These are phyloP conservation scores for Isoetes taiwanensis DNA, from an alignment of 75 land plant species.

Conservation along the genomic window DNA sequence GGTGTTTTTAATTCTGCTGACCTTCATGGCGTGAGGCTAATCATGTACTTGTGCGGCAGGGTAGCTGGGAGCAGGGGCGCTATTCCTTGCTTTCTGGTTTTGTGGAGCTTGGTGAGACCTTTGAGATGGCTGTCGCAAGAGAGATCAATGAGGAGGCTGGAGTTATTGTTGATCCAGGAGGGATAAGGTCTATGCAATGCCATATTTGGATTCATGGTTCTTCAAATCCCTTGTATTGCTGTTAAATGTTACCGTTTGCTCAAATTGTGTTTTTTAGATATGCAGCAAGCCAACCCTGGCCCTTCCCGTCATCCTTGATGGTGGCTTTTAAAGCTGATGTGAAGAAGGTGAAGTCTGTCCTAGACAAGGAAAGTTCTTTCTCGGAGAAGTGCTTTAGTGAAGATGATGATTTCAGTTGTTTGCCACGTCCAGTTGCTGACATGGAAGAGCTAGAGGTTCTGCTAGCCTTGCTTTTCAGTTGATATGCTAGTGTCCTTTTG, in stretches of 20 bases:
- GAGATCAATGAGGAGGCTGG: conserved; percentile 40
- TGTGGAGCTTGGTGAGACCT: conserved; percentile 43
- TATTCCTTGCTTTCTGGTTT: conserved; percentile 38
- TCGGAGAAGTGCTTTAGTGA: not conserved
- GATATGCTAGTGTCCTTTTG: not conserved
- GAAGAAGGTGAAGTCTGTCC: not conserved
- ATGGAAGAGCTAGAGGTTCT: conserved; percentile 31
- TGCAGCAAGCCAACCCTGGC: conserved; percentile 36
- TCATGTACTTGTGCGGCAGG: conserved; percentile 15
- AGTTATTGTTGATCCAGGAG: conserved; percentile 14
- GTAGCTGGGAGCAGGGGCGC: conserved; percentile 34
- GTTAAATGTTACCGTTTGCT: not conserved
- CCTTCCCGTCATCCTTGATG: conserved; percentile 40
- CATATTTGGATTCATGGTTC: not conserved
- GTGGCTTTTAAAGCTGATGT: conserved; percentile 27
- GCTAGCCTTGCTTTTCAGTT: not conserved
- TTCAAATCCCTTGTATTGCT: not conserved
- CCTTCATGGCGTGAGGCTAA: not conserved
- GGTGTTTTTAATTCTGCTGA: no score
- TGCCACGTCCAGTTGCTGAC: conserved; percentile 22
- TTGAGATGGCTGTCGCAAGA: conserved; percentile 36
- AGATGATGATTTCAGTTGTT: conserved; percentile 15
- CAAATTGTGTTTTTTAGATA: conserved; percentile 15
- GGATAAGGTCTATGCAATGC: conserved; percentile 18
- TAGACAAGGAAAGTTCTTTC: not conserved